These are phyloP conservation scores for Epithele typhae DNA, from an alignment of 768 basidiomycete genomes.

Conservation along the genomic window DNA sequence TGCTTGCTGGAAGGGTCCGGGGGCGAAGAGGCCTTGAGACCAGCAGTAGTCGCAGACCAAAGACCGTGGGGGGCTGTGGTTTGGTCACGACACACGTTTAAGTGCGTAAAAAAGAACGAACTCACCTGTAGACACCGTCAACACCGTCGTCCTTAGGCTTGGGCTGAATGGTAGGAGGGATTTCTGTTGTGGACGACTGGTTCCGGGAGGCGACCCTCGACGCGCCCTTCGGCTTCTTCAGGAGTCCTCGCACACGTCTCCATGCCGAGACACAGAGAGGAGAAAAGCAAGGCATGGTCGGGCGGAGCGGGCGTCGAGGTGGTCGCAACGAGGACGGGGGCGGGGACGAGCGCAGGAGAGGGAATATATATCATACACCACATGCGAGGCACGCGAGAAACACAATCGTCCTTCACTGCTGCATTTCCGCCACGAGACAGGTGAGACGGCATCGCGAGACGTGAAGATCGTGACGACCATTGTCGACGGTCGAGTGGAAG, in stretches of 20 bases:
- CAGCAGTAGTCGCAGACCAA: conserved; percentile 4
- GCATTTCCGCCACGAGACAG: no score
- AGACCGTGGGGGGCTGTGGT: not conserved
- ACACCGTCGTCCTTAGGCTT: not conserved
- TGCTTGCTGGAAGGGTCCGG: conserved; percentile 2
- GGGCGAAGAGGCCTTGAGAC: conserved; percentile 4
- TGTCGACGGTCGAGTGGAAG: no score
- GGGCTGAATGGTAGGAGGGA: not conserved
- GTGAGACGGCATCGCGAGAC: no score
- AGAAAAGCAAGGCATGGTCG: conserved; percentile 3
- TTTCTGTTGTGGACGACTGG: not conserved
- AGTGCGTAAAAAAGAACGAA: not conserved
- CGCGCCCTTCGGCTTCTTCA: not conserved
- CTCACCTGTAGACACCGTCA: not conserved
- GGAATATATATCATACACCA: no score
- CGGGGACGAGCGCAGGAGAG: no score
- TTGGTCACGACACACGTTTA: not conserved
- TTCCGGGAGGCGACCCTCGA: not conserved
- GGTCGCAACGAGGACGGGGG: no score
- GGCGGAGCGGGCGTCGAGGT: no score
- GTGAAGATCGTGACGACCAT: no score
- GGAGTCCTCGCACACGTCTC: not conserved
- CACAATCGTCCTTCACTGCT: no score
- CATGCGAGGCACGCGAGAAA: no score
- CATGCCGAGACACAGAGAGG: not conserved